phyloP scores from a whole-genome alignment of 2,329 filamentous ascomycete genomes.

The Phialocephala subalpina region DNA sequence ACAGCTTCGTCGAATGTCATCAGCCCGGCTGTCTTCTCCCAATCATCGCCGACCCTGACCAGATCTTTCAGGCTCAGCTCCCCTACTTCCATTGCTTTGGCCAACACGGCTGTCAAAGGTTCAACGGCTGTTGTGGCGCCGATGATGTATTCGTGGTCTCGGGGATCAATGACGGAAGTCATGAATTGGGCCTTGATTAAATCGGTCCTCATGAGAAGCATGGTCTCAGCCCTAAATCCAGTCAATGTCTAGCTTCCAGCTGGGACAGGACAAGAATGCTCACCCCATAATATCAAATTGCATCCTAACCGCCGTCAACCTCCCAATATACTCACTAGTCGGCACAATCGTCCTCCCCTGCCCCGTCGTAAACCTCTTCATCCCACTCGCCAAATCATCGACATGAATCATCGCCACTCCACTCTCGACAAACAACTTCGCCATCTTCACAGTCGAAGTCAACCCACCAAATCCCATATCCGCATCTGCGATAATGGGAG shows the following conservation, averaged over 20 bases:
- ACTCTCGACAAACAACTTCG: slow-evolving; percentile 1
- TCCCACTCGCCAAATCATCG: slow-evolving; percentile 8
- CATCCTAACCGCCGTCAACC: slow-evolving; percentile 9
- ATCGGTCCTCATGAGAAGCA: slow-evolving; percentile 6
- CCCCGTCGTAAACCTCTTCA: slow-evolving; percentile 10
- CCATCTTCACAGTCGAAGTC: slow-evolving; percentile 8
- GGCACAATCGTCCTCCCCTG: slow-evolving; percentile 1
- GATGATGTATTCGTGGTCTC: slow-evolving; percentile 8
- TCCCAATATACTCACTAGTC: background rate
- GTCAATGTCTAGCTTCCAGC: too few species aligned
- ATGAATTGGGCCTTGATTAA: slow-evolving; percentile 8
- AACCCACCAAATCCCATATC: slow-evolving; percentile 11
- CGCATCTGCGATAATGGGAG: slow-evolving; percentile 2
- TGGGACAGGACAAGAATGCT: background rate
- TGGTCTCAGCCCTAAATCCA: background rate
- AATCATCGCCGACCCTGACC: background rate
- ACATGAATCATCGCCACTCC: slow-evolving; percentile 16
- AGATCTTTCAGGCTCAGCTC: background rate
- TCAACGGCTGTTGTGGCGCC: background rate
- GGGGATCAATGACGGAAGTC: slow-evolving; percentile 7
- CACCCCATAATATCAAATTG: slow-evolving; percentile 10
- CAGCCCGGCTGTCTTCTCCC: background rate
- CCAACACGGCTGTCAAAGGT: background rate
- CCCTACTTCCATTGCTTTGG: background rate
- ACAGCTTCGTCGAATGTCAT: slow-evolving; percentile 12